Evolutionary conservation across 306 rosid genomes (phyloP).

Genomic region (Gillenia trifoliata): DNA sequence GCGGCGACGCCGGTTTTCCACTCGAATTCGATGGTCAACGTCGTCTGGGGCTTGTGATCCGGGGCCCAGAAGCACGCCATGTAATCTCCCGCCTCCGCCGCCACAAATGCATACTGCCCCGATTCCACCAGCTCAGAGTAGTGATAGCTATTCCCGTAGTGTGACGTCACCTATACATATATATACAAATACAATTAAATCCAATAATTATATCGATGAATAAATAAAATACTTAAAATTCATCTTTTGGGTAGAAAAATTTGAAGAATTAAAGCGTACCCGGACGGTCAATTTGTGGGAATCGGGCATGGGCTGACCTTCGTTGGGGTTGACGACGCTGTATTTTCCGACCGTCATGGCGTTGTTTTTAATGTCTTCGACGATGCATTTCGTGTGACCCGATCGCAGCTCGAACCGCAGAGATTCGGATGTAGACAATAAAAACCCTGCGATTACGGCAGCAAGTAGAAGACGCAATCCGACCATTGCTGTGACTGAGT

Average conservation of each 20-base stretch:
- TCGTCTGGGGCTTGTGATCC: constrained; percentile 50
- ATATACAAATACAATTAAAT: constrained; percentile 4
- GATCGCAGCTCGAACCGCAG: constrained; percentile 85
- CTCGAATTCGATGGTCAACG: constrained; percentile 71
- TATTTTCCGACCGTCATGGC: constrained; percentile 92
- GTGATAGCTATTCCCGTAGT: constrained; percentile 68
- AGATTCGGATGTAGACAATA: constrained; percentile 49
- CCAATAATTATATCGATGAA: background rate
- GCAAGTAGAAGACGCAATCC: constrained; percentile 12
- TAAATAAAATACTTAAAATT: background rate
- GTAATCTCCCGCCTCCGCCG: constrained; percentile 78
- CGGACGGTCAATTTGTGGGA: constrained; percentile 71
- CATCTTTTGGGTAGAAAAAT: background rate
- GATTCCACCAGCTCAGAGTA: constrained; percentile 55
- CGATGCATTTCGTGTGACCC: constrained; percentile 80
- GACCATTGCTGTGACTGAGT: background rate
- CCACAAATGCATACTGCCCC: constrained; percentile 69
- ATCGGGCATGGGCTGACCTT: constrained; percentile 64
- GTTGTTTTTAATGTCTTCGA: constrained; percentile 78
- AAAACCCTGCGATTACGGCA: constrained; percentile 30
- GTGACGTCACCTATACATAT: constrained; percentile 65
- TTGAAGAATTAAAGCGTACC: constrained; percentile 33
- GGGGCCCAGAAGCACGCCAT: constrained; percentile 85
- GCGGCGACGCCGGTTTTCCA: constrained; percentile 95
- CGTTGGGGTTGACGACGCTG: constrained; percentile 56